Base-by-base conservation (phyloP, 176 grass and related monocot species). In the Urochloa ruziziensis region DNA sequence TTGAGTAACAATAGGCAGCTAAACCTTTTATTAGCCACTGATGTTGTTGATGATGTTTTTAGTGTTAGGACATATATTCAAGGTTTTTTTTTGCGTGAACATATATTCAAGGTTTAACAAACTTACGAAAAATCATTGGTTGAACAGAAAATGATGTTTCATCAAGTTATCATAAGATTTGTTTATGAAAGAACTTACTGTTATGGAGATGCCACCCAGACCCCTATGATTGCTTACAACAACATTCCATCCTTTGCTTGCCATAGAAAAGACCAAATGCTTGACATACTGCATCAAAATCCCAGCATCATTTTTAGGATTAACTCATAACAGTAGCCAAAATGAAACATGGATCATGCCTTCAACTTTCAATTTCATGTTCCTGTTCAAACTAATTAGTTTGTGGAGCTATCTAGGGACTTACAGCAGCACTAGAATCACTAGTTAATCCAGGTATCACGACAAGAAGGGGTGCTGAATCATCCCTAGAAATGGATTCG, bases 181-280 rank as follows among this genome's bases (percentile, higher is more conserved):
- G 66, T 80, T 47, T 67, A 44, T n/a, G 23, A 77, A 23, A 88
- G 16, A 88, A 91, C 85, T 88, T 94, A 92, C 95, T 28, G 95
- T 97, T 65, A 97, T 92, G 64, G 95, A 97, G 40, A 97, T 93
- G 81, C 95, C 95, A 79, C 85, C 95, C n/a, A 97, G 86, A 52
- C 92, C 95, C 78, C 95, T 89, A 62, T 97, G 95, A 58, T 97
- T 97, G 77, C 90, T 86, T 71, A 97, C 95, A 71, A 97, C 92
- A 77, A 94, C 86, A 58, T 97, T 97, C 95, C 88, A 94, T 67
- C 95, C 92, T 35, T 88, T 83, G 62, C 53, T 91, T 46, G 90
- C 90, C 88, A 97, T 92, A 59, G 62, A 86, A 77, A 91, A 93
- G 23, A 88, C 89, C 48, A 94, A 79, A 71, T 97, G 95, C 82